These are phyloP conservation scores for Claviceps sp. DNA, from an alignment of 2,329 filamentous ascomycete species.

Conservation along the genomic window DNA sequence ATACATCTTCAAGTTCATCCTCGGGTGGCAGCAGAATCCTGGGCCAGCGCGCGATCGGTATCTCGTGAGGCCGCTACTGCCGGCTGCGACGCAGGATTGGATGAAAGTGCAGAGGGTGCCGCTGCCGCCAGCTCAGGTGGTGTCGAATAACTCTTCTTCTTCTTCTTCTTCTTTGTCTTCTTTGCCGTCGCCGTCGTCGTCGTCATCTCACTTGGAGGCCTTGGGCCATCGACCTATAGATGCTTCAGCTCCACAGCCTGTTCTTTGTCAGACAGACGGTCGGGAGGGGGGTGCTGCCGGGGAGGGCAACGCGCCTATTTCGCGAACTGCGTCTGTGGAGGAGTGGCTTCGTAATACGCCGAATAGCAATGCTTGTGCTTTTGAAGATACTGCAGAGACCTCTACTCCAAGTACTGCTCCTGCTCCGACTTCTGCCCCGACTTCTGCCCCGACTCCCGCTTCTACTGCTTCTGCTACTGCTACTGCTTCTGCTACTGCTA, in stretches of 20 bases:
- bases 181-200: too few species aligned
- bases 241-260: too few species aligned
- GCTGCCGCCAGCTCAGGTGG: too few species aligned
- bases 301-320: background rate
- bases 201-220: too few species aligned
- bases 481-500: too few species aligned
- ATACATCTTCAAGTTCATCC: conserved; percentile 62
- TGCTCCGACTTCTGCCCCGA: too few species aligned
- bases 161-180: too few species aligned
- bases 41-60: conserved; percentile 45
- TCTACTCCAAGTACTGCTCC: too few species aligned
- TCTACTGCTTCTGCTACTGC: too few species aligned
- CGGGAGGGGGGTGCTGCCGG: background rate
- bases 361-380: background rate
- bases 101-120: conserved; percentile 27
- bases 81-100: conserved; percentile 53
- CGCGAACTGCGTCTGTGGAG: conserved; percentile 20
- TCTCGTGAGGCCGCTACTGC: conserved; percentile 55
- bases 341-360: conserved; percentile 13
- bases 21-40: conserved; percentile 48
- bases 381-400: background rate
- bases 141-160: too few species aligned
- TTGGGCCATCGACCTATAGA: too few species aligned
- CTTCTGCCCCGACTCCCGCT: too few species aligned
- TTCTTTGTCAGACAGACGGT: background rate